Evolutionary conservation across 2,329 filamentous ascomycete species (phyloP).

Genomic region (Sarocladiaceae sp.): DNA sequence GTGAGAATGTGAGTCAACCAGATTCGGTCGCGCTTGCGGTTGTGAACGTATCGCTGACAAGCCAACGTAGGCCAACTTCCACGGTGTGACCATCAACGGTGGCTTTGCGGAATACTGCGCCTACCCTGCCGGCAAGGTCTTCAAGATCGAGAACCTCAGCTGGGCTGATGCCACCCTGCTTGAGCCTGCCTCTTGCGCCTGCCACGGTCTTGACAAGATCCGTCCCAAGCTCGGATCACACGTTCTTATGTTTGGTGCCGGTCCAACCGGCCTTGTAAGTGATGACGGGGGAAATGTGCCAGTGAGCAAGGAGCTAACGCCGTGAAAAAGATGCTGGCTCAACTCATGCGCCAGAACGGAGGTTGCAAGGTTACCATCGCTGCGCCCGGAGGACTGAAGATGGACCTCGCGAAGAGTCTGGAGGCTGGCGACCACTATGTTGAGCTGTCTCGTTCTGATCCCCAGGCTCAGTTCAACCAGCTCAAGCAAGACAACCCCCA

Average conservation of each 20-base stretch:
- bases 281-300: slow-evolving; percentile 5
- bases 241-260: slow-evolving; percentile 60
- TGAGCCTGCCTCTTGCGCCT: slow-evolving; percentile 65
- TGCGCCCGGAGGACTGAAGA: slow-evolving; percentile 63
- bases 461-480: slow-evolving; percentile 53
- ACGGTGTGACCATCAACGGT: slow-evolving; percentile 62
- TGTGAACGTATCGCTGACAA: too few species aligned
- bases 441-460: slow-evolving; percentile 46
- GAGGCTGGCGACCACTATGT: slow-evolving; percentile 49
- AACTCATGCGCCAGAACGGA: slow-evolving; percentile 58
- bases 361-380: slow-evolving; percentile 64
- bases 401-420: slow-evolving; percentile 58
- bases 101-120: slow-evolving; percentile 66
- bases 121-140: slow-evolving; percentile 49
- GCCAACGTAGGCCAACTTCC: slow-evolving; percentile 51
- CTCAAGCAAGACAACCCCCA: slow-evolving; percentile 61
- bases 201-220: slow-evolving; percentile 64
- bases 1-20: slow-evolving; percentile 45
- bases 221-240: slow-evolving; percentile 57
- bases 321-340: slow-evolving; percentile 41
- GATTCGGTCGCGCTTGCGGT: not conserved
- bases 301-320: slow-evolving; percentile 1
- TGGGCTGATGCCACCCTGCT: slow-evolving; percentile 65
- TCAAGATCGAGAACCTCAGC: slow-evolving; percentile 58
- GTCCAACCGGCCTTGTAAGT: slow-evolving; percentile 56